Percentiles rank a stretch among this genome's conserved stretches.
Evolutionary conservation across 1,284 basidiomycete species (phyloP).

Genomic region (Amylostereum areolatum): DNA sequence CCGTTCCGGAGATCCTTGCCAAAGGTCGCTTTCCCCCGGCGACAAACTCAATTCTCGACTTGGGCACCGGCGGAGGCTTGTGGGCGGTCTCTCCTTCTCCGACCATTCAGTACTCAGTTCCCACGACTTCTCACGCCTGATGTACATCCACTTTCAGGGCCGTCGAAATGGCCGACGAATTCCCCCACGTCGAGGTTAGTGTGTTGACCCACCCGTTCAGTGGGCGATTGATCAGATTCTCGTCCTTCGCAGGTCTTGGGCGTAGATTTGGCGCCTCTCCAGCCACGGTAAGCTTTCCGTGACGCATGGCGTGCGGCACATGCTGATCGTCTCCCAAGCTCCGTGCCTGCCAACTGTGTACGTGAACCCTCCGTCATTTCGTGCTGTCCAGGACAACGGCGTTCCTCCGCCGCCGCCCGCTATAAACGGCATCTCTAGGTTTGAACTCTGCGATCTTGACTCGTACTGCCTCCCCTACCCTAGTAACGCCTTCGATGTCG

Average conservation of each 20-base stretch:
- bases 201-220: too few species aligned
- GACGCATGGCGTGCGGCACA: not conserved
- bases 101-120: slow-evolving; percentile 1
- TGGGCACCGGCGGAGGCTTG: slow-evolving; percentile 58
- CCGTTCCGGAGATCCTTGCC: slow-evolving; percentile 44
- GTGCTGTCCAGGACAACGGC: not conserved
- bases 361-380: slow-evolving; percentile 10
- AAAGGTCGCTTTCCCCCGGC: slow-evolving; percentile 17
- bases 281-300: slow-evolving; percentile 44
- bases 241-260: slow-evolving; percentile 35
- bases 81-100: slow-evolving; percentile 35
- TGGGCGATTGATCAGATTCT: too few species aligned
- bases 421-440: slow-evolving; percentile 30
- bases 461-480: slow-evolving; percentile 53
- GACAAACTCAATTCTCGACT: slow-evolving; percentile 45
- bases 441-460: slow-evolving; percentile 63
- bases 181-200: slow-evolving; percentile 46
- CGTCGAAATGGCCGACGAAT: slow-evolving; percentile 64
- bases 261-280: slow-evolving; percentile 63
- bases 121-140: not conserved
- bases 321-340: slow-evolving; percentile 27
- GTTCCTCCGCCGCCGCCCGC: slow-evolving; percentile 13
- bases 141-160: slow-evolving; percentile 34
- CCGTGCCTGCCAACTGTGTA: slow-evolving; percentile 65
- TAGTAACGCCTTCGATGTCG: slow-evolving; percentile 53